These are phyloP conservation scores for Lasiodiplodia sp. DNA, from an alignment of 2,329 filamentous ascomycete genomes.

Conservation along the genomic window DNA sequence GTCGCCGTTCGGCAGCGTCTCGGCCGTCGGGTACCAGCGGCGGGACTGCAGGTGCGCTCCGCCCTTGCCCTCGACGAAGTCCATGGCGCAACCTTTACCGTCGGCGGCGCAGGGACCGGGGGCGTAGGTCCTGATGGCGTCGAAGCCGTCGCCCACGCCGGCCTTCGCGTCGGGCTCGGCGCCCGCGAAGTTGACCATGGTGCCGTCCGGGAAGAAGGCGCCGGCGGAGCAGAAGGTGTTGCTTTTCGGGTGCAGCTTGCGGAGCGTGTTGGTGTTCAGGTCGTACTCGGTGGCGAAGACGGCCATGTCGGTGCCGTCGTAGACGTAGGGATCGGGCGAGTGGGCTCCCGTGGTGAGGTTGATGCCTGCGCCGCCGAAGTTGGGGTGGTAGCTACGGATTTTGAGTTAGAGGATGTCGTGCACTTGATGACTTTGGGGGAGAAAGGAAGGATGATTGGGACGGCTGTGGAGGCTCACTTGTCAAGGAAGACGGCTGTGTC, in stretches of 20 bases:
- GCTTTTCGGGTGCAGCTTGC: slow-evolving; percentile 31
- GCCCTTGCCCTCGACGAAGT: slow-evolving; percentile 12
- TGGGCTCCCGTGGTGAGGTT: slow-evolving; percentile 31
- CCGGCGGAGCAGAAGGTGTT: slow-evolving; percentile 34
- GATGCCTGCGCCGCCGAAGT: slow-evolving; percentile 32
- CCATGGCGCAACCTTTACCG: slow-evolving; percentile 24
- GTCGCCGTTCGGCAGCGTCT: slow-evolving; percentile 25
- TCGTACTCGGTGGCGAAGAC: slow-evolving; percentile 32
- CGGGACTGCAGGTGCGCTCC: slow-evolving; percentile 4
- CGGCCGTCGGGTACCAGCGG: slow-evolving; percentile 24
- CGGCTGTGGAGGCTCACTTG: slow-evolving; percentile 30
- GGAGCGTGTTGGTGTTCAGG: slow-evolving; percentile 29
- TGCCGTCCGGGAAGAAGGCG: slow-evolving; percentile 32
- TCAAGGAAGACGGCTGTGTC: slow-evolving; percentile 33
- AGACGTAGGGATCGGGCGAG: slow-evolving; percentile 28
- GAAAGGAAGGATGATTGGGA: no score
- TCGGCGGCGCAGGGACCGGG: slow-evolving; percentile 28
- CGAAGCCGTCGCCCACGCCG: slow-evolving; percentile 29
- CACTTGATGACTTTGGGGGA: no score
- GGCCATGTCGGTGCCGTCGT: slow-evolving; percentile 27
- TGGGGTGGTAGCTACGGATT: slow-evolving; percentile 33
- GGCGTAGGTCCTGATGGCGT: slow-evolving; percentile 30
- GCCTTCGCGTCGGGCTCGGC: slow-evolving; percentile 31
- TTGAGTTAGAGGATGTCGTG: no score
- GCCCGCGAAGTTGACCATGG: slow-evolving; percentile 32